Base-by-base conservation (phyloP, 2,329 filamentous ascomycete genomes). In the Penicillium sp. region DNA sequence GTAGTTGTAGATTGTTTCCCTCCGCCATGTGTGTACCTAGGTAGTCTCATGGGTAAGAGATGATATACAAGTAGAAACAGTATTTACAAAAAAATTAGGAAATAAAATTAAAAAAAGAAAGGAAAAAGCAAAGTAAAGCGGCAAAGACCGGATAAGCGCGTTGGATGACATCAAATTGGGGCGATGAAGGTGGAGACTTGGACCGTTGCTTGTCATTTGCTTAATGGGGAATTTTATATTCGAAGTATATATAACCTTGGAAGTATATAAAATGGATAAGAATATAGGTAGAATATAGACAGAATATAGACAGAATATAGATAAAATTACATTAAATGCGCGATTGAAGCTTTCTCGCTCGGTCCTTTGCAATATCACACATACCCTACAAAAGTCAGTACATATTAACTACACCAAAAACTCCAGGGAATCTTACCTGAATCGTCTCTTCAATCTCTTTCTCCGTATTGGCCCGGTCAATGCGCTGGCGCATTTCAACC, bases 331-430 rank as follows among this genome's bases (percentile, higher is more conserved):
- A 51, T 35, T 62, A 65, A 34, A 65, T 60, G 34, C 42, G 59
- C 34, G 65, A 54, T 49, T 69, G 69, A 38, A 90, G 72, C 73
- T 92, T 95, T 32, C 74, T 72, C 1, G 88, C 90, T 47, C 92
- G 83, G 68, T 96, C 90, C 50, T 84, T 83, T 31, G 92, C 92
- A 69, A 97, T 97, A 66, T 92, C 89, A 68, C 90, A 91, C 90
- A 97, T 96, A 39, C 92, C 92, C 88, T 91, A 54, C 37, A 2
- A 20, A 20, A n/a, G 38, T 60, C 34, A 60, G 44, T 39, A 22
- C 29, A 32, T 56, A 40, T 26, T 26, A 37, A 4, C 24, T 24
- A 24, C 22, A 20, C 20, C 20, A n/a, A 7, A 31, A 18, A 46
- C 14, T 34, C 18, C 47, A 48, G 44, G 31, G 20, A 31, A 35